These are phyloP conservation scores for Fusarium napiforme DNA, from an alignment of 2,329 filamentous ascomycete species.

Conservation along the genomic window DNA sequence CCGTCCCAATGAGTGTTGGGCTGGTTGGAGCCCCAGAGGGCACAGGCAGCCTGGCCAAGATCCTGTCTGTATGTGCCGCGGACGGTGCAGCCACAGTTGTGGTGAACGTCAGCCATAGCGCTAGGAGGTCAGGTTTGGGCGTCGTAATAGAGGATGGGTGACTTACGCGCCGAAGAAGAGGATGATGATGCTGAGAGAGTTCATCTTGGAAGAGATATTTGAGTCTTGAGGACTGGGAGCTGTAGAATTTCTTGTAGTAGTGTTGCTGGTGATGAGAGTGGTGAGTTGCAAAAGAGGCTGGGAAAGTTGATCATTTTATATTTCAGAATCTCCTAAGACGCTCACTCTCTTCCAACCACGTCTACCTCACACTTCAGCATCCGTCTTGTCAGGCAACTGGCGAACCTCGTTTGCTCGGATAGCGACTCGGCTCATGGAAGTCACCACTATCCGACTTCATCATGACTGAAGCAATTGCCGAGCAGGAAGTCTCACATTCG, in stretches of 20 bases:
- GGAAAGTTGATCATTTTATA: background rate
- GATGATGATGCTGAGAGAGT: background rate
- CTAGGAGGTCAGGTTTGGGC: background rate
- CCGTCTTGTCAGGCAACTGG: background rate
- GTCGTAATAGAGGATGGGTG: fast-evolving
- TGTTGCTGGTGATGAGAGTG: background rate
- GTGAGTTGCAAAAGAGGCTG: background rate
- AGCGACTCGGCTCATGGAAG: background rate
- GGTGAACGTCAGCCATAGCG: background rate
- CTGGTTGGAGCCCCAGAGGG: slow-evolving; percentile 20
- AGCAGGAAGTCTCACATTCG: background rate
- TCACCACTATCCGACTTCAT: background rate
- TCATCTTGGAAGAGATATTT: background rate
- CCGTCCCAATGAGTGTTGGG: slow-evolving; percentile 18
- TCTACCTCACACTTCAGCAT: too few relatives aligned
- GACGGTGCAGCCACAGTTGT: slow-evolving; percentile 30
- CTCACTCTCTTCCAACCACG: fast-evolving
- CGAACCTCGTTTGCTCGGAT: background rate
- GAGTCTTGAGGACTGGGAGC: background rate
- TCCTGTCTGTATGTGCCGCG: slow-evolving; percentile 8
- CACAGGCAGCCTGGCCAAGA: slow-evolving; percentile 10
- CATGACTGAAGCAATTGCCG: background rate
- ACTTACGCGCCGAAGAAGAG: background rate
- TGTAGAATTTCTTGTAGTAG: background rate
- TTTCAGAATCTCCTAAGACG: background rate